Evolutionary conservation across 352 stramenopile genomes (phyloP), one percentile per base, ranked within the genome.

Genomic region (Phytophthora multivora): DNA sequence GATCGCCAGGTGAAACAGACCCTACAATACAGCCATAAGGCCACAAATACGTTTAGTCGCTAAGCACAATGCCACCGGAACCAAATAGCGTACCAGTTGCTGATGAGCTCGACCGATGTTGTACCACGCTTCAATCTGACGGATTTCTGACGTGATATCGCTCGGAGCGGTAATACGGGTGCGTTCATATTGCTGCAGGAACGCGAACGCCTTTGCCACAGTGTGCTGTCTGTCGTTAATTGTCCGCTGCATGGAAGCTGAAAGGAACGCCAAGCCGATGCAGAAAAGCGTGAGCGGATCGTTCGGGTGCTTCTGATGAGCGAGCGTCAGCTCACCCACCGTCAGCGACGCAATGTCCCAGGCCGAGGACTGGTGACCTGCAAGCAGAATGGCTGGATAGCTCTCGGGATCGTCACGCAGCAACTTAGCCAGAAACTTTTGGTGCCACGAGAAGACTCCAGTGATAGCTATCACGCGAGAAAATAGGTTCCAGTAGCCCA

Each of bases 401-500:
- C 83, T 91, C 45, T 89, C 73, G 0, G 87, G 83, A 19, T 94
- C 77, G 21, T 94, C 82, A 19, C 82, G 77, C 6, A 96, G 35
- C 10, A 96, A 52, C 65, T 94, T 95, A 5, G 86, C 84, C 5
- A 95, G 49, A 21, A 95, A 95, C 50, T 95, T 95, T 33, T 95
- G 86, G 26, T 95, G 86, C 80, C 81, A 95, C 11, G 86, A 95
- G 66, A 90, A 95, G 3, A 93, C 84, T 16, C 86, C 86, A 4
- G 84, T 93, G 55, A 90, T 87, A 36, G 83, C 77, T 31, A 95
- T 93, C 26, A 95, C 86, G 9, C 84, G 80, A 9, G 82, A 80
- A 65, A 95, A 95, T 36, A 95, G 51, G 60, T 89, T 93, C 86
- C 86, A 95, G 56, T 93, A 95, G 36, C 83, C 86, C 4, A 92